Evolutionary conservation across 495 filamentous ascomycete genomes (phyloP), one percentile per base, ranked within the genome.

Genomic region (Aspergillus homomorphus): DNA sequence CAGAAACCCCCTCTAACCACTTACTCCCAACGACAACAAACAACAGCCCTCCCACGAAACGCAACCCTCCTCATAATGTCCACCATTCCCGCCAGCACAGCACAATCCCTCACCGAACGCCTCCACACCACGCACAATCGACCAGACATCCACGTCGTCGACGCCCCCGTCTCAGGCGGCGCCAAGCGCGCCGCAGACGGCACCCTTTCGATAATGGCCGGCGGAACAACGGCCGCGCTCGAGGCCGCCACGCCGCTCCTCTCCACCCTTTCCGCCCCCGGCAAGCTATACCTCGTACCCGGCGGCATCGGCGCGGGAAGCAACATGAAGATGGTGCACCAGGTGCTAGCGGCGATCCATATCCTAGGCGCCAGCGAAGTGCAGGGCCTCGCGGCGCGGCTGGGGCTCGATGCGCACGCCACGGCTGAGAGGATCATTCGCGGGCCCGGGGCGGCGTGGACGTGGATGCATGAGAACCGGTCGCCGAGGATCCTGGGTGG

Each of bases 261-360:
- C 0, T 73, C 84, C 30, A 81, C 79, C 63, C 83, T 94, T 77
- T 75, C 79, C 0, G 80, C 77, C 26, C 61, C 70, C 8, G 67
- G 82, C 57, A 91, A 90, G 67, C 69, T 92, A 28, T 91, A 91
- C 62, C 78, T 88, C 19, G 86, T 94, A 8, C 78, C 82, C 9
- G 89, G 89, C 10, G 89, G 87, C 3, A 74, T 92, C 51, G 89
- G 88, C 4, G 84, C 84, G 0, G 89, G 90, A n/a, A 90, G 86
- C 62, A 92, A 92, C 66, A 89, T 91, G 80, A 94, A 94, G 73
- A 90, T 91, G 82, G 84, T 89, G 51, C 89, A 92, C 70, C 90
- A 94, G 69, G 84, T 94, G 18, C 79, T 92, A 12, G 90, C 89
- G 0, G 89, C 84, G 0, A 86, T 88, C 55, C 84, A 91, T 58